These are phyloP conservation scores for Fraxinus ornus DNA, from an alignment of 305 asterid species.

Conservation along the genomic window DNA sequence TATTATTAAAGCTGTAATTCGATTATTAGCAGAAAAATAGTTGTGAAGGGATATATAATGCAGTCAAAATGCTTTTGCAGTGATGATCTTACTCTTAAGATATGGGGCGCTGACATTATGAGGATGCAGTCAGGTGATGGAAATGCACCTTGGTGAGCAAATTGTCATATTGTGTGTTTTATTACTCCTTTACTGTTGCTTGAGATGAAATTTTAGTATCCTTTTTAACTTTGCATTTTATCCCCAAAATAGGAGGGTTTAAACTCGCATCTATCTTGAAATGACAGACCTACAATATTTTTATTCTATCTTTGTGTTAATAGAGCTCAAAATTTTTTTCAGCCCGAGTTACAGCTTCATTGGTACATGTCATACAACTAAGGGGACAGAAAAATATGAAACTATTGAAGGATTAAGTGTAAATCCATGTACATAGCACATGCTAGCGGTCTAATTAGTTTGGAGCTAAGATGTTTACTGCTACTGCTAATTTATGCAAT, in stretches of 20 bases:
- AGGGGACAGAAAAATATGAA: neutral
- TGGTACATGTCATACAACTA: neutral
- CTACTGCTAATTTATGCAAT: neutral
- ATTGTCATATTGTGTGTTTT: constrained; percentile 14
- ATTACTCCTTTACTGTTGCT: constrained; percentile 6
- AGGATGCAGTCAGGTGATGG: constrained; percentile 29
- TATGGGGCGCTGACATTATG: constrained; percentile 37
- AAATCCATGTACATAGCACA: neutral
- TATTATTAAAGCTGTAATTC: neutral
- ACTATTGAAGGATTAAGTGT: neutral
- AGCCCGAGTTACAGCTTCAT: neutral
- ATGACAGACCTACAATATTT: neutral
- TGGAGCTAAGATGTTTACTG: neutral
- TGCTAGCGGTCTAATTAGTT: neutral
- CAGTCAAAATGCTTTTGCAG: constrained; percentile 29
- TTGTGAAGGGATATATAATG: constrained; percentile 19
- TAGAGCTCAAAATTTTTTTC: neutral
- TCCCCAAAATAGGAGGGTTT: constrained; percentile 5
- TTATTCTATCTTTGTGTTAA: neutral
- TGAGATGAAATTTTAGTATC: neutral
- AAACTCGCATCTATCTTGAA: neutral
- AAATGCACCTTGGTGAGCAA: constrained; percentile 67
- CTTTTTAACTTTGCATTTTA: constrained; percentile 11
- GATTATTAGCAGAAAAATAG: neutral
- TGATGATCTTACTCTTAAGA: constrained; percentile 46